These are phyloP conservation scores for Rutstroemia sydowiana DNA, from an alignment of 2,329 filamentous ascomycete genomes.

Conservation along the genomic window DNA sequence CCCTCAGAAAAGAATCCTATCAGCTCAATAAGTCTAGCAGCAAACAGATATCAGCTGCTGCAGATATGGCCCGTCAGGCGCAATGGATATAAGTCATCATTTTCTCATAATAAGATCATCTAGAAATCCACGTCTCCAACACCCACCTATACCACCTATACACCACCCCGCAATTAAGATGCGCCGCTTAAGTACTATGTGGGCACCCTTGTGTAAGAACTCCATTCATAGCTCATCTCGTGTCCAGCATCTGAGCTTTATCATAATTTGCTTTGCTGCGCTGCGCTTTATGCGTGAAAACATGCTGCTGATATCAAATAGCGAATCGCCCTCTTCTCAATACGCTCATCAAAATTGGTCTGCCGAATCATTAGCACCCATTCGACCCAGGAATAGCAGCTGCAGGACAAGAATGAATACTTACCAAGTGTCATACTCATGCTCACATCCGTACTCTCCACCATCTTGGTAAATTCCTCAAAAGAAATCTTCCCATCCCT, in stretches of 20 bases:
- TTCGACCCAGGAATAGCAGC: not conserved
- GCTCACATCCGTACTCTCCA: conserved; percentile 81
- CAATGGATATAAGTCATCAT: too few species aligned
- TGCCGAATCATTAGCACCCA: conserved; percentile 11
- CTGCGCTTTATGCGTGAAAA: not conserved
- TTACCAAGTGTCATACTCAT: conserved; percentile 68
- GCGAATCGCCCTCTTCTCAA: too few species aligned
- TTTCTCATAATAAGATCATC: not conserved
- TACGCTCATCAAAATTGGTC: conserved; percentile 29
- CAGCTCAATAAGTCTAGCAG: too few species aligned
- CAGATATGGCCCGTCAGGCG: too few species aligned
- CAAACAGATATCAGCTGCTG: too few species aligned
- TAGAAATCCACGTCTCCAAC: not conserved
- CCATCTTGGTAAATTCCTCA: conserved; percentile 98
- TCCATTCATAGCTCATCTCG: not conserved
- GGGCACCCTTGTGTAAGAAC: not conserved
- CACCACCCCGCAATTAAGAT: not conserved
- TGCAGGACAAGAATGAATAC: conserved; percentile 25
- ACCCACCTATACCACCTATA: not conserved
- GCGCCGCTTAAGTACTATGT: not conserved
- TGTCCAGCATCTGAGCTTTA: not conserved
- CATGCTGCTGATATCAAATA: not conserved
- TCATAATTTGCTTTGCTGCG: not conserved
- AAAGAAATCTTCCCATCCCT: conserved; percentile 98
- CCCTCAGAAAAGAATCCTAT: too few species aligned